These are phyloP conservation scores for Funneliformis mosseae DNA, from an alignment of 192 early-diverging fungal species.

Conservation along the genomic window DNA sequence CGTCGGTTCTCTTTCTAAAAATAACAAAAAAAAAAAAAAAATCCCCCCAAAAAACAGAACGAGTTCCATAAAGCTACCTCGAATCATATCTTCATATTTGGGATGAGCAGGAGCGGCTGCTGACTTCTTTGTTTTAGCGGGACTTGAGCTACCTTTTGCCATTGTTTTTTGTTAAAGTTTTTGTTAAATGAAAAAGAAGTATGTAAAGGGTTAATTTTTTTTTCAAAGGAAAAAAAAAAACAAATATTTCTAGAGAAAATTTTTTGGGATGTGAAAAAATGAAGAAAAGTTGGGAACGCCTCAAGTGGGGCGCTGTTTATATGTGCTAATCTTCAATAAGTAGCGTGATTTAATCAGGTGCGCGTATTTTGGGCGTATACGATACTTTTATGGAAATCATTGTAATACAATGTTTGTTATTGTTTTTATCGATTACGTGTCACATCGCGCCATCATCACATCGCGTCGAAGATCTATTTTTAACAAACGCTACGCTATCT, in stretches of 20 bases:
- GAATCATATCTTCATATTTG: slow-evolving; percentile 32
- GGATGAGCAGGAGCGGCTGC: slow-evolving; percentile 16
- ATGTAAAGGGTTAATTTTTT: background rate
- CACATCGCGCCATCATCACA: slow-evolving; percentile 17
- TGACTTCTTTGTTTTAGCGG: slow-evolving; percentile 9
- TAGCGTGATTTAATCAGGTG: slow-evolving; percentile 15
- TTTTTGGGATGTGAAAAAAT: background rate
- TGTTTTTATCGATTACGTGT: background rate
- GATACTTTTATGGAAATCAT: background rate
- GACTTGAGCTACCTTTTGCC: background rate
- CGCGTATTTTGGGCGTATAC: background rate
- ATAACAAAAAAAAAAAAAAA: background rate
- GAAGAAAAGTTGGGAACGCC: background rate
- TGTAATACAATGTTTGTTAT: background rate
- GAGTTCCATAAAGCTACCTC: background rate
- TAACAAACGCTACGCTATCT: too few species aligned
- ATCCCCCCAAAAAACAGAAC: too few species aligned
- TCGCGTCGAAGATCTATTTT: background rate
- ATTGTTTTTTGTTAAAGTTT: slow-evolving; percentile 17
- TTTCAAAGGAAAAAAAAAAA: too few species aligned
- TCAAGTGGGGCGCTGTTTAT: background rate
- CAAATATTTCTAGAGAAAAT: background rate
- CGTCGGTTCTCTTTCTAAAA: too few species aligned
- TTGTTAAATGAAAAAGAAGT: background rate
- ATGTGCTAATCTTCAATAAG: background rate